phyloP scores from a whole-genome alignment of 352 stramenopile species.

The Aphanomyces invadans region DNA sequence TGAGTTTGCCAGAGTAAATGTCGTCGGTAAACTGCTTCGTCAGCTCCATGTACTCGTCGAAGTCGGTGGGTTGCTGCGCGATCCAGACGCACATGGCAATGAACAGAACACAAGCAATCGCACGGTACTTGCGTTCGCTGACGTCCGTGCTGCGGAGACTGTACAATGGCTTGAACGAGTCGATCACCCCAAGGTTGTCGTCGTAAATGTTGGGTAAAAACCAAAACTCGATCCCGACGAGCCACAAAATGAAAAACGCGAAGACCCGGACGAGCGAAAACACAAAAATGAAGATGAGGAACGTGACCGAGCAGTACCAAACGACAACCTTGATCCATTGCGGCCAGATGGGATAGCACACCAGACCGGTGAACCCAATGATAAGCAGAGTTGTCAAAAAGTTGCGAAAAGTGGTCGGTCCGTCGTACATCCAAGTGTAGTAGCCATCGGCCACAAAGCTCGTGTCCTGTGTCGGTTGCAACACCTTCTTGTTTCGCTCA shows the following conservation, averaged over 20 bases:
- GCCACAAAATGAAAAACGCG: conserved; percentile 95
- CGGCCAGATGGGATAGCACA: conserved; percentile 99
- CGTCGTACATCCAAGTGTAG: conserved; percentile 99
- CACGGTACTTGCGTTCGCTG: conserved; percentile 93
- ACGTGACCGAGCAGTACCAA: conserved; percentile 98
- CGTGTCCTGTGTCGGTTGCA: conserved; percentile 73
- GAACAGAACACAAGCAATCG: conserved; percentile 88
- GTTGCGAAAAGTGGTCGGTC: conserved; percentile 96
- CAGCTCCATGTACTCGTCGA: conserved; percentile 97
- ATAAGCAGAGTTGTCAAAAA: conserved; percentile 96
- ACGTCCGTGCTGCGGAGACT: conserved; percentile 72
- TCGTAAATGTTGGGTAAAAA: conserved; percentile 99
- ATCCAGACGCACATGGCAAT: conserved; percentile 96
- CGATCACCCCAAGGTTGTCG: conserved; percentile 94
- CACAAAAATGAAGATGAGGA: conserved; percentile 97
- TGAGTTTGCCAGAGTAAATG: conserved; percentile 97
- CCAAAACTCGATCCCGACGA: conserved; percentile 96
- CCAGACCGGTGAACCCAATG: conserved; percentile 94
- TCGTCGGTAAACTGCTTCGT: conserved; percentile 99
- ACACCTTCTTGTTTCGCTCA: conserved; percentile 77
- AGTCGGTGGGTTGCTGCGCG: conserved; percentile 98
- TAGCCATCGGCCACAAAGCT: conserved; percentile 95
- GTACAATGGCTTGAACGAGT: conserved; percentile 97
- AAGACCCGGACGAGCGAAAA: conserved; percentile 93
- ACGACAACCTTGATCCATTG: conserved; percentile 96